Base-by-base conservation (phyloP, 73 alveolate genomes). In the Stentor coeruleus region DNA sequence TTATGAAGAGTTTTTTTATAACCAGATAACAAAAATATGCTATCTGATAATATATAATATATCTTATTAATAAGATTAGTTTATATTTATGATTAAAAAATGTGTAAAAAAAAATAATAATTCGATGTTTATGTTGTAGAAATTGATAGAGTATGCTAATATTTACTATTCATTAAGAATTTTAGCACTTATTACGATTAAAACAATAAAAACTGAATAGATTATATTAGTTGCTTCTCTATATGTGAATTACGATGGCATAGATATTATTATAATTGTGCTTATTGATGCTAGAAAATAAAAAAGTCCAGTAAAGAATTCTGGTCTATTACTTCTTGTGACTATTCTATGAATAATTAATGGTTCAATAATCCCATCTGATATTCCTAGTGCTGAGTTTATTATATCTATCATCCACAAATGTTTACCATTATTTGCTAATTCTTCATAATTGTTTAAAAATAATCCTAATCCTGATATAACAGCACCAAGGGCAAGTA, bases 291-390 rank as follows among this genome's bases (percentile, higher is more conserved):
- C 66, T 6, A 49, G 66, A 20, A 49, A 49, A 20, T 49, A 49
- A 49, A 49, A 49, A 49, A 49, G 66, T 11, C 66, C 66, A 49
- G 66, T 49, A 49, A 49, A 49, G 66, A 49, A 49, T 49, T 49
- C 66, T 11, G 66, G 66, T 11, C 66, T 6, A 49, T 49, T 49
- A 20, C 66, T 49, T 49, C 20, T 6, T 11, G 66, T 49, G 28
- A 49, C 66, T 49, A 49, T 49, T 20, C 20, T 49, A 49, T 49
- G 66, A 49, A 49, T 6, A 49, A 49, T 49, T 20, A 49, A 49
- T 20, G 66, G 66, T 49, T 49, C 66, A 49, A 11, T 11, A 11
- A 49, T 49, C 20, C 66, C 66, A 49, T 49, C 66, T 49, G 20
- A 49, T 11, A 49, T 11, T 20, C 66, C 66, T 11, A 49, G 66